Conservation (phyloP, 2,329 filamentous ascomycete species). For the Aureobasidium sp. region DNA sequence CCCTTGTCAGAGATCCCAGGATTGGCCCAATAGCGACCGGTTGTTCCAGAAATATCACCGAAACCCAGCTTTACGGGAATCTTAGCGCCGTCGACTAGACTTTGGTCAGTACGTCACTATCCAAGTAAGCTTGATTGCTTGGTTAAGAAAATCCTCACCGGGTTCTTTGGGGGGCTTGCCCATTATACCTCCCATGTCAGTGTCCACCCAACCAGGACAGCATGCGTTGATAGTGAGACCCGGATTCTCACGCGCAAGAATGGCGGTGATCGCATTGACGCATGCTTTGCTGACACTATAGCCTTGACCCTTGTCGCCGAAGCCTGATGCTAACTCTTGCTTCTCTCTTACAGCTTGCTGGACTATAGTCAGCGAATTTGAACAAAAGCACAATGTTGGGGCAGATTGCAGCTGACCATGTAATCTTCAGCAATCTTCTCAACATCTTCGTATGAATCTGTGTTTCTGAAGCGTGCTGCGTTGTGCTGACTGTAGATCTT, state of each 20-base stretch:
- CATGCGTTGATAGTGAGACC: conserved; percentile 27
- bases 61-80: conserved; percentile 29
- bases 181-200: conserved; percentile 27
- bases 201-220: conserved; percentile 30
- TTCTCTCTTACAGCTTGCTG: conserved; percentile 16
- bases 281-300: conserved; percentile 29
- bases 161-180: conserved; percentile 25
- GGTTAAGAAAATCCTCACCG: not conserved
- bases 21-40: conserved; percentile 30
- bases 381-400: not conserved
- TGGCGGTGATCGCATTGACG: conserved; percentile 24
- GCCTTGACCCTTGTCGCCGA: conserved; percentile 19
- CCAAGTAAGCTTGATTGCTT: not conserved
- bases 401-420: conserved; percentile 14
- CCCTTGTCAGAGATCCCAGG: conserved; percentile 23
- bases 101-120: not conserved
- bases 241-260: conserved; percentile 24
- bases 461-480: conserved; percentile 19
- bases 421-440: conserved; percentile 24
- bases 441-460: conserved; percentile 19
- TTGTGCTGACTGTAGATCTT: conserved; percentile 22
- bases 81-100: conserved; percentile 24
- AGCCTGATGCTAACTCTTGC: conserved; percentile 21
- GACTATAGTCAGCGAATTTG: not conserved
- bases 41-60: conserved; percentile 25